Conservation (phyloP, 176 grass and related monocot genomes). For the Oryza nivara region DNA sequence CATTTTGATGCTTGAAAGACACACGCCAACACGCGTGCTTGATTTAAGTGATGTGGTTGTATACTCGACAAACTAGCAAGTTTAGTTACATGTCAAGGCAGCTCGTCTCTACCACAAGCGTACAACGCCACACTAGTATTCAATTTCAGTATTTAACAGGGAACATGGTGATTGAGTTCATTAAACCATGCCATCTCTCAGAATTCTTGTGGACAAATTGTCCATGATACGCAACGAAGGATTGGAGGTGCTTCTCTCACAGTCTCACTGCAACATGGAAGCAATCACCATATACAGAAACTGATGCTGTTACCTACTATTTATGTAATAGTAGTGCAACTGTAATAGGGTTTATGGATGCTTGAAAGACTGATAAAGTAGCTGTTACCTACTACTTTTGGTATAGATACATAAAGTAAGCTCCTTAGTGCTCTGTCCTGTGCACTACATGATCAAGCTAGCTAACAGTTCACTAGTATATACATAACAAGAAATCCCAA, state of each 20-base stretch:
- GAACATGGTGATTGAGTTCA: not conserved
- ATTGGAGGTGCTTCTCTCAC: not conserved
- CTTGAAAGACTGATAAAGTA: not conserved
- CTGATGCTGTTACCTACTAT: not conserved
- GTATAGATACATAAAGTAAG: not conserved
- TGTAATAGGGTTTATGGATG: too few species aligned
- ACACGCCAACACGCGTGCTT: not conserved
- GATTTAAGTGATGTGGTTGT: not conserved
- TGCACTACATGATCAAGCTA: not conserved
- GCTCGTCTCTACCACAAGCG: not conserved
- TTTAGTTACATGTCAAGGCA: slow-evolving; percentile 19
- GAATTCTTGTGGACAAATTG: not conserved
- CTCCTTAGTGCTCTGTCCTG: not conserved
- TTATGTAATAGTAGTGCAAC: not conserved
- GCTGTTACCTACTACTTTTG: not conserved
- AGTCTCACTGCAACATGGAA: not conserved
- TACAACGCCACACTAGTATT: not conserved
- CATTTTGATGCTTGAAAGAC: not conserved
- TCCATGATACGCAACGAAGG: not conserved
- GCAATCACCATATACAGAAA: not conserved
- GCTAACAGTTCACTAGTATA: not conserved
- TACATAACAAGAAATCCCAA: not conserved
- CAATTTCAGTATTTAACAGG: not conserved
- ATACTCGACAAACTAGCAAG: not conserved
- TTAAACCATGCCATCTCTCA: not conserved